phyloP scores from a whole-genome alignment of 176 grass and related monocot species.

The Pharus latifolius region DNA sequence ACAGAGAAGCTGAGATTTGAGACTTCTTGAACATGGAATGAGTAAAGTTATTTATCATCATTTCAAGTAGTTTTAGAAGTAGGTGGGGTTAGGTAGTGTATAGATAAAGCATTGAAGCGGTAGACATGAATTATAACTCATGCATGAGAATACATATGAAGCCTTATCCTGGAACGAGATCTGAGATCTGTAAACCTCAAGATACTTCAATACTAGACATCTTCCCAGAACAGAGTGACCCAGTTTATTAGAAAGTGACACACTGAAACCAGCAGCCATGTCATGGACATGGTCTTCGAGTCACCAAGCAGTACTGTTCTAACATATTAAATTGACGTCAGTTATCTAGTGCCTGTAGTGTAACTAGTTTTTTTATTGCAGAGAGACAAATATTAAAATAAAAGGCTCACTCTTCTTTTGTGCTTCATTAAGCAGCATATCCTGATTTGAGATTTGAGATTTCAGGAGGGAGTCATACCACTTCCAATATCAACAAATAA shows the following conservation, averaged over 20 bases:
- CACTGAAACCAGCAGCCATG: background rate
- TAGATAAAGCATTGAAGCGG: too few species aligned
- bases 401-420: background rate
- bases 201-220: background rate
- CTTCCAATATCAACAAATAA: constrained; percentile 86
- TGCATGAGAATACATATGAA: background rate
- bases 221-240: background rate
- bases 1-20: constrained; percentile 10
- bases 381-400: too few species aligned
- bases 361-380: background rate
- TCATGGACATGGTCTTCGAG: background rate
- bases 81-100: too few species aligned
- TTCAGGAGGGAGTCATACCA: constrained; percentile 42
- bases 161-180: constrained; percentile 7
- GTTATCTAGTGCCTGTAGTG: background rate
- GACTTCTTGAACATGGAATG: background rate
- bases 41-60: too few species aligned
- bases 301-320: background rate
- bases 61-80: too few species aligned
- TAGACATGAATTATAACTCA: too few species aligned
- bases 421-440: constrained; percentile 2
- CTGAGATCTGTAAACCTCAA: background rate
- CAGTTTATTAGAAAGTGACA: background rate
- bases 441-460: background rate
- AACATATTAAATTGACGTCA: background rate